These are phyloP conservation scores for Yarrowia sp. DNA, from an alignment of 805 yeast genomes.

Conservation along the genomic window DNA sequence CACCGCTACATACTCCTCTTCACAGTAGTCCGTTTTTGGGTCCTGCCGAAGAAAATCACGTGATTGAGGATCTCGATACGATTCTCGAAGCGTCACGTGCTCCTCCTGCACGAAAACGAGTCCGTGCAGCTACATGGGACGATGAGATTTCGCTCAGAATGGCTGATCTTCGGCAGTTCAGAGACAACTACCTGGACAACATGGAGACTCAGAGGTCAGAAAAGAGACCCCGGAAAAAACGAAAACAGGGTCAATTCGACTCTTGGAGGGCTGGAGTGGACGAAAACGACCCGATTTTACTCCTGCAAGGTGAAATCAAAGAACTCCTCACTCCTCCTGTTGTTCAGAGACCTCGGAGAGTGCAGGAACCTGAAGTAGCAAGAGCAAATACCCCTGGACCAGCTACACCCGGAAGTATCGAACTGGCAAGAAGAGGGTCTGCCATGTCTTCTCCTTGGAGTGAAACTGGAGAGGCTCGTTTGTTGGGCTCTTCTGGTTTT, in stretches of 20 bases:
- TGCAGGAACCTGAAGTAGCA: background rate
- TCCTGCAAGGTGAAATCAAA: background rate
- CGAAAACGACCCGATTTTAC: background rate
- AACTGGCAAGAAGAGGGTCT: background rate
- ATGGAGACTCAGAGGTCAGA: background rate
- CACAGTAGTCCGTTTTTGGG: background rate
- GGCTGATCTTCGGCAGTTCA: background rate
- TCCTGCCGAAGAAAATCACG: background rate
- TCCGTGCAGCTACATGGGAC: background rate
- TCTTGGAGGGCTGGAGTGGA: background rate
- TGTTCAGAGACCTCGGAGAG: background rate
- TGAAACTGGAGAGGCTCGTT: background rate
- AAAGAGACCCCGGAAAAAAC: background rate
- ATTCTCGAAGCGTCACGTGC: background rate
- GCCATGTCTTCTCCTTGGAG: background rate
- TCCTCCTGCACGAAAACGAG: background rate
- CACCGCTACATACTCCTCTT: background rate
- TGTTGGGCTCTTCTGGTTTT: background rate
- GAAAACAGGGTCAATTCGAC: background rate
- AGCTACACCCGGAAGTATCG: background rate
- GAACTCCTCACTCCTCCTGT: background rate
- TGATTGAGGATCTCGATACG: background rate
- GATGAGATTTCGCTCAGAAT: background rate
- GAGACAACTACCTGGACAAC: slow-evolving; percentile 1
- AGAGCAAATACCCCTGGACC: background rate